phyloP scores from a whole-genome alignment of 192 early-diverging fungal genomes.

The Chytriomyces confervae region DNA sequence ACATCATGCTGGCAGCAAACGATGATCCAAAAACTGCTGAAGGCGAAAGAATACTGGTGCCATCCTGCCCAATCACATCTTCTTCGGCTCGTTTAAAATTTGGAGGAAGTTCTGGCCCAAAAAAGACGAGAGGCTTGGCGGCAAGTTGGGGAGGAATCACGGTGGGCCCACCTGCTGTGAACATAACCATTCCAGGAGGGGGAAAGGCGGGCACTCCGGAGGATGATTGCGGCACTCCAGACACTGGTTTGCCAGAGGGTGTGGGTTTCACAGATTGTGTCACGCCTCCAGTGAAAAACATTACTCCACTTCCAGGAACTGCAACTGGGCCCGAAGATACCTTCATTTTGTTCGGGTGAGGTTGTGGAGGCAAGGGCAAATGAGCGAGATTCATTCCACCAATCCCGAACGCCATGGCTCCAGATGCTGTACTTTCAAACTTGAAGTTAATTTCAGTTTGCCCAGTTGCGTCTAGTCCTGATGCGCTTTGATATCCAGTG shows the following conservation, averaged over 20 bases:
- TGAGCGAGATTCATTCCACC: constrained; percentile 4
- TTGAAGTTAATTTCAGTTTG: not conserved
- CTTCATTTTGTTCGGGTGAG: not conserved
- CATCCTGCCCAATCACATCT: not conserved
- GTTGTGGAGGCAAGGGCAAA: not conserved
- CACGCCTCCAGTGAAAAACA: not conserved
- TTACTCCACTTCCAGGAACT: not conserved
- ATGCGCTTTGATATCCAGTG: no score
- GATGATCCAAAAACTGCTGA: not conserved
- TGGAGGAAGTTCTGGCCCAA: constrained; percentile 29
- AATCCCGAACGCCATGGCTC: not conserved
- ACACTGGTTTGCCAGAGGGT: not conserved
- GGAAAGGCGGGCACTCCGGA: not conserved
- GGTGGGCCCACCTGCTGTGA: not conserved
- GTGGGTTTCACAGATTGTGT: not conserved
- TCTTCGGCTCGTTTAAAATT: constrained; percentile 1
- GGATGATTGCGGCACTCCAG: not conserved
- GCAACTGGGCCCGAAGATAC: not conserved
- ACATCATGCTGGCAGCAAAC: not conserved
- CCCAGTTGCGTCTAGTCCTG: not conserved
- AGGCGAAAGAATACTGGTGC: not conserved
- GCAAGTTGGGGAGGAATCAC: not conserved
- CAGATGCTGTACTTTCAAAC: not conserved
- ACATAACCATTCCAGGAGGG: not conserved
- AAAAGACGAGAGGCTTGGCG: constrained; percentile 2